Base-by-base conservation (phyloP, 2,329 filamentous ascomycete species). In the Hysterium pulicare region DNA sequence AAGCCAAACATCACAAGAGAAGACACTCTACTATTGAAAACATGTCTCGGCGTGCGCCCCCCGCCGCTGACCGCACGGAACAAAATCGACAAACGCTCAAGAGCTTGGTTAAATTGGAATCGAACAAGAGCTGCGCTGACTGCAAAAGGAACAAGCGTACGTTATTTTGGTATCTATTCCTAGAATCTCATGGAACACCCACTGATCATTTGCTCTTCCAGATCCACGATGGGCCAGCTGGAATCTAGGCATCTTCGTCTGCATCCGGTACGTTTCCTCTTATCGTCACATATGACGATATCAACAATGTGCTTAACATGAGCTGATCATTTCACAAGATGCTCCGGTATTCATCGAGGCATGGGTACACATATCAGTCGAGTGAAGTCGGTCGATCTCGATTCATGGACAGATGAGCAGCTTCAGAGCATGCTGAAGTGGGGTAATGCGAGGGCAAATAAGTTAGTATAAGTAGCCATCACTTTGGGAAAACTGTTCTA, bases 341-440 rank as follows among this genome's bases (percentile, higher is more conserved):
- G 93, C 72, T 98, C 93, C 15, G 94, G 94, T 62, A 95, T 98
- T 63, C 93, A 98, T 72, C 87, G 93, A 63, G 90, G 91, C 55
- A 97, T 98, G 90, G 93, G 93, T 60, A 97, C 91, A 49, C 93
- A 98, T 72, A 96, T 98, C 68, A 96, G 90, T 70, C 81, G 87
- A 69, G 93, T 98, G 68, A 98, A 98, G 70, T 96, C 90, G 2
- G 93, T 98, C 55, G 93, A 98, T 68, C 82, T 98, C 51, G 93
- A 98, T 69, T 84, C 91, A 20, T 98, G 93, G 93, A 98, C 93
- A 49, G 93, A 98, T 67, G 93, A 98, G 69, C 93, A 98, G 73
- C 76, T 97, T 46, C 85, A 93, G 68, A 96, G 88, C 69, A 84
- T 98, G 53, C 69, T 98, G 50, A 88, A 81, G 74, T 98, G 93